Evolutionary conservation across 345 rosid genomes (phyloP).

Genomic region (Eucalyptus melliodora): DNA sequence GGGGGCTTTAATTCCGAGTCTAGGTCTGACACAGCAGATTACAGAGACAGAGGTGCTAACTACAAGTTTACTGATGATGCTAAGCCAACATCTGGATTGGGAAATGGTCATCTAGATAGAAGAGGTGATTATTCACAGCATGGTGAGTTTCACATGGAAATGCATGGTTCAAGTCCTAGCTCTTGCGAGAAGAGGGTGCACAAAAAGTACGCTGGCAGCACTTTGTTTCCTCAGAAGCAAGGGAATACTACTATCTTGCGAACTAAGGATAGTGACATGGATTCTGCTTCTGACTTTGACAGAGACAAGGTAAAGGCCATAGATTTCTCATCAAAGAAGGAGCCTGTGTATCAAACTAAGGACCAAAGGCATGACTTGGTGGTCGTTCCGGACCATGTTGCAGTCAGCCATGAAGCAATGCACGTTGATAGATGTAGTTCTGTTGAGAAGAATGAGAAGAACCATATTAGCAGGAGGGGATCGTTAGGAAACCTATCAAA

Average conservation of each 20-base stretch:
- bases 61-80: background rate
- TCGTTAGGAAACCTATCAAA: background rate
- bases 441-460: constrained; percentile 11
- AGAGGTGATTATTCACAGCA: background rate
- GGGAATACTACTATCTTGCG: background rate
- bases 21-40: background rate
- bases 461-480: background rate
- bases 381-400: background rate
- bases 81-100: background rate
- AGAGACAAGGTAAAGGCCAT: constrained; percentile 2
- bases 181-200: background rate
- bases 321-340: constrained; percentile 1
- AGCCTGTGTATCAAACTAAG: constrained; percentile 1
- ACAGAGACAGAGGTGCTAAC: background rate
- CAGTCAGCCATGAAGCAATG: background rate
- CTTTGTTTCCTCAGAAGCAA: background rate
- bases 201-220: background rate
- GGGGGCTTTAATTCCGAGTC: background rate
- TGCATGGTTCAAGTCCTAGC: background rate
- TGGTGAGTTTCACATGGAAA: background rate
- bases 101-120: background rate
- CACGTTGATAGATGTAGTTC: background rate
- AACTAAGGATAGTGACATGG: constrained; percentile 3
- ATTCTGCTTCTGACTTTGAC: background rate
- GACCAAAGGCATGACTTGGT: background rate